phyloP scores from a whole-genome alignment of 805 yeast species.

The Candida krabiensis region DNA sequence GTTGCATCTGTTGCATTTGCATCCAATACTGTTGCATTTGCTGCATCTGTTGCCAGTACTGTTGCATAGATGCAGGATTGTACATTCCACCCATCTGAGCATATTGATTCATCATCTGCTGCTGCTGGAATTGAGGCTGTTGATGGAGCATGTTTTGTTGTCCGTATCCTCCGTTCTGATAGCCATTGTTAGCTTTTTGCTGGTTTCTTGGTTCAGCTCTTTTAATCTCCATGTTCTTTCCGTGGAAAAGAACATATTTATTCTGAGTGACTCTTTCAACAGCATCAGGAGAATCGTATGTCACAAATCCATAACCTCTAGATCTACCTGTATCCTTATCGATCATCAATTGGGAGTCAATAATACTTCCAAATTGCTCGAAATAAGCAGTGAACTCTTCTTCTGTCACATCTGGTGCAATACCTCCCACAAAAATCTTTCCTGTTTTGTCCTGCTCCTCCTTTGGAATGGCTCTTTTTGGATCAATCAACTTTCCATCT shows the following conservation, averaged over 20 bases:
- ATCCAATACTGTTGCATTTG: constrained; percentile 45
- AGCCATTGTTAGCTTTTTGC: constrained; percentile 44
- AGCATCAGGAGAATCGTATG: constrained; percentile 92
- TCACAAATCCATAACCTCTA: constrained; percentile 95
- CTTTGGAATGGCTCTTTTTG: constrained; percentile 95
- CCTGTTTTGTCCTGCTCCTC: constrained; percentile 97
- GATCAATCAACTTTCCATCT: constrained; percentile 96
- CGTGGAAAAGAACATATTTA: constrained; percentile 80
- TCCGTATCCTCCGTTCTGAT: constrained; percentile 23
- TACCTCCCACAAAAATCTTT: constrained; percentile 96
- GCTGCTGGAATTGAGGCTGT: constrained; percentile 31
- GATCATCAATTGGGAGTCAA: constrained; percentile 95
- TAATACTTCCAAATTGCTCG: constrained; percentile 82
- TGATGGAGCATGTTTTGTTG: constrained; percentile 32
- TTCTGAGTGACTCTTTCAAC: constrained; percentile 85
- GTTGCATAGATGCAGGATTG: constrained; percentile 35
- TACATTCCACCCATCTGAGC: constrained; percentile 34
- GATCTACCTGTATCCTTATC: constrained; percentile 97
- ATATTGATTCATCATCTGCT: constrained; percentile 32
- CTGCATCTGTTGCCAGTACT: constrained; percentile 63
- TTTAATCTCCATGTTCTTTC: constrained; percentile 80
- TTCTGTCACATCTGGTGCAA: constrained; percentile 90
- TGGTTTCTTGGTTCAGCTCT: constrained; percentile 82
- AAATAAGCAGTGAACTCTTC: constrained; percentile 85
- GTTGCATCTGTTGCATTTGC: constrained; percentile 36